Conservation (phyloP, 208 protist genomes). For the Trypanosoma cruzi region DNA sequence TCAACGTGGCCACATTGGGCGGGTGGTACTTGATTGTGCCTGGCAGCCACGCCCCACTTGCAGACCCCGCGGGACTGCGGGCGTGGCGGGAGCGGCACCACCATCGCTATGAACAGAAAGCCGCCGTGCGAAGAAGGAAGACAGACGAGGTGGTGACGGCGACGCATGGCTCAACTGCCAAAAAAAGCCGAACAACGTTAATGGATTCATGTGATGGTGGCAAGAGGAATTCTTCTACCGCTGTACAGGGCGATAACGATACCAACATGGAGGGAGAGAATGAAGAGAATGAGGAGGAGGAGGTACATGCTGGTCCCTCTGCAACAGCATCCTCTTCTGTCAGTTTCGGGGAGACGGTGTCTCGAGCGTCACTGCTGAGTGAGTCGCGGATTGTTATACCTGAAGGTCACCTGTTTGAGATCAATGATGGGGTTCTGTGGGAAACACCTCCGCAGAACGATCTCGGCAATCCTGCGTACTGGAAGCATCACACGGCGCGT, state of each 20-base stretch:
- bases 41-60: constrained; percentile 37
- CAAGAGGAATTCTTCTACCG: background rate
- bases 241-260: background rate
- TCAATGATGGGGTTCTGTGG: constrained; percentile 83
- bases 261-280: background rate
- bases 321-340: background rate
- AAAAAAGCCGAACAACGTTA: background rate
- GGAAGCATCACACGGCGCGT: constrained; percentile 52
- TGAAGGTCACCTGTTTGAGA: constrained; percentile 81
- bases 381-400: constrained; percentile 42
- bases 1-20: constrained; percentile 51
- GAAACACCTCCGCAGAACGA: constrained; percentile 68
- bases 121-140: constrained; percentile 8
- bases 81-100: constrained; percentile 56
- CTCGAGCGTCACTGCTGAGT: background rate
- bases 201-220: background rate
- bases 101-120: constrained; percentile 35
- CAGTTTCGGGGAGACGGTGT: background rate
- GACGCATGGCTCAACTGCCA: background rate
- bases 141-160: background rate
- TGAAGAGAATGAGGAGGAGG: constrained; percentile 18
- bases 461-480: constrained; percentile 64
- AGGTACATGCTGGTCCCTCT: background rate
- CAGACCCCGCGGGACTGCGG: constrained; percentile 40
- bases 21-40: constrained; percentile 79